Percentiles rank a stretch among this genome's conserved stretches.
Conservation (phyloP, 2,329 filamentous ascomycete genomes). For the Grosmannia clavigera region DNA sequence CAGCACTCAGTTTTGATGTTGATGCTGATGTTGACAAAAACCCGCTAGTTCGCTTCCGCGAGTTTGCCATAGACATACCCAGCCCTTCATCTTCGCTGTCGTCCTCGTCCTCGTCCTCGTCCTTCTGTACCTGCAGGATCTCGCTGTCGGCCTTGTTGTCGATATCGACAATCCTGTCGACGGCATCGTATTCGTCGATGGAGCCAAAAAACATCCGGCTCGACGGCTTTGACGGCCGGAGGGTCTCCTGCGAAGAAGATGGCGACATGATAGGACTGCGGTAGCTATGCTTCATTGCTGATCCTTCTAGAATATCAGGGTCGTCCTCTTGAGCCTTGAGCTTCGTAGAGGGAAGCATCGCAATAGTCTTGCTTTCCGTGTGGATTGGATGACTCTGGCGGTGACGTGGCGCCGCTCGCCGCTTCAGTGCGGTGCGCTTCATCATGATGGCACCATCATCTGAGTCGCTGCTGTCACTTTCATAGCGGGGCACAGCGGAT, state of each 20-base stretch:
- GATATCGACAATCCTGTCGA: slow-evolving; percentile 10
- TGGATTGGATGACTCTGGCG: slow-evolving; percentile 27
- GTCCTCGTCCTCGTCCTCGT: slow-evolving; percentile 10
- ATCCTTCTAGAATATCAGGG: slow-evolving; percentile 45
- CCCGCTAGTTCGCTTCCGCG: slow-evolving; percentile 1
- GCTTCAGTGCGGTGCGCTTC: slow-evolving; percentile 50
- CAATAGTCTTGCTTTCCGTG: slow-evolving; percentile 69
- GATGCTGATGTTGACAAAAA: slow-evolving; percentile 6
- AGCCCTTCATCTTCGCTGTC: slow-evolving; percentile 4
- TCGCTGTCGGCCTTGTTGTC: neutral
- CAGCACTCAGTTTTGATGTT: slow-evolving; percentile 7
- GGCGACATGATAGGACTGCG: slow-evolving; percentile 48
- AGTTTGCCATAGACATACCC: slow-evolving; percentile 9
- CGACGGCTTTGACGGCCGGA: slow-evolving; percentile 57
- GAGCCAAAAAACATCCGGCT: slow-evolving; percentile 52
- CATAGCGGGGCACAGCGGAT: slow-evolving; percentile 23
- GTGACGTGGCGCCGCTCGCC: slow-evolving; percentile 41
- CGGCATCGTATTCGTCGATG: slow-evolving; percentile 38
- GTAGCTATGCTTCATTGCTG: slow-evolving; percentile 49
- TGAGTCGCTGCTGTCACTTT: slow-evolving; percentile 47
- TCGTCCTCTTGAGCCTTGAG: slow-evolving; percentile 74
- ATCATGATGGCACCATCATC: slow-evolving; percentile 75
- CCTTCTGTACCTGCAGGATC: neutral
- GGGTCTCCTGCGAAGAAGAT: slow-evolving; percentile 71
- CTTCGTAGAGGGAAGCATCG: slow-evolving; percentile 76